Percentiles rank a stretch among this genome's conserved stretches.
These are phyloP conservation scores for Pisolithus microcarpus DNA, from an alignment of 768 basidiomycete species.

Conservation along the genomic window DNA sequence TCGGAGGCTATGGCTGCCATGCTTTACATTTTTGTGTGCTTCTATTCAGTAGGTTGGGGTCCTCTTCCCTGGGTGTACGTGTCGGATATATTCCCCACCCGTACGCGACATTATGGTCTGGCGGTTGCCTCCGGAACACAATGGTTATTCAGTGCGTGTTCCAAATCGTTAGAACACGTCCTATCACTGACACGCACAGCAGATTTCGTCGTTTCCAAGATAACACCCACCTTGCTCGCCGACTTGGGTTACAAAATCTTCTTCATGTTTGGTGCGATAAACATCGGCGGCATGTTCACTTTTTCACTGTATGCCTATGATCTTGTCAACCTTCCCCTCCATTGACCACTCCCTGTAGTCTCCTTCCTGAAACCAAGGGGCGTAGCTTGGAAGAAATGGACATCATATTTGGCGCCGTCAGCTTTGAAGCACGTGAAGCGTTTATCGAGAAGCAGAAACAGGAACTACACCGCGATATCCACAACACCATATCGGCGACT, in stretches of 20 bases:
- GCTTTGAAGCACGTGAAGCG: conserved; percentile 43
- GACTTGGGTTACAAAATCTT: conserved; percentile 65
- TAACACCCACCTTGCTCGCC: conserved; percentile 53
- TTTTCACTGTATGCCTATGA: conserved; percentile 52
- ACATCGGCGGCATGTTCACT: conserved; percentile 59
- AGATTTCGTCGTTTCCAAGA: conserved; percentile 66
- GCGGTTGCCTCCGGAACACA: conserved; percentile 70
- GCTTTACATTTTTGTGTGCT: conserved; percentile 82
- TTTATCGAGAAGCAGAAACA: conserved; percentile 44
- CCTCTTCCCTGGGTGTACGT: conserved; percentile 63
- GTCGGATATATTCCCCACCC: conserved; percentile 81
- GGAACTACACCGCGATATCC: conserved; percentile 7
- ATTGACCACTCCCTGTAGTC: conserved; percentile 20
- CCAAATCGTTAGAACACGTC: conserved; percentile 20
- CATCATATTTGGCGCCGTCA: conserved; percentile 52
- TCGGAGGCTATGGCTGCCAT: conserved; percentile 78
- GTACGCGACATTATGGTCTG: conserved; percentile 76
- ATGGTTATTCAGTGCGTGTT: conserved; percentile 68
- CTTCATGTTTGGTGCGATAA: conserved; percentile 7
- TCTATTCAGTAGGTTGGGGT: conserved; percentile 86
- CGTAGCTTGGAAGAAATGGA: conserved; percentile 51
- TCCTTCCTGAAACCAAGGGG: conserved; percentile 60
- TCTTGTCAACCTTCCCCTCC: not conserved
- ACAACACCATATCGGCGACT: conserved; percentile 1
- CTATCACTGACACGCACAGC: conserved; percentile 15